Evolutionary conservation across 768 basidiomycete genomes (phyloP), one percentile per base, ranked within the genome.

Genomic region (Serendipita sp.): DNA sequence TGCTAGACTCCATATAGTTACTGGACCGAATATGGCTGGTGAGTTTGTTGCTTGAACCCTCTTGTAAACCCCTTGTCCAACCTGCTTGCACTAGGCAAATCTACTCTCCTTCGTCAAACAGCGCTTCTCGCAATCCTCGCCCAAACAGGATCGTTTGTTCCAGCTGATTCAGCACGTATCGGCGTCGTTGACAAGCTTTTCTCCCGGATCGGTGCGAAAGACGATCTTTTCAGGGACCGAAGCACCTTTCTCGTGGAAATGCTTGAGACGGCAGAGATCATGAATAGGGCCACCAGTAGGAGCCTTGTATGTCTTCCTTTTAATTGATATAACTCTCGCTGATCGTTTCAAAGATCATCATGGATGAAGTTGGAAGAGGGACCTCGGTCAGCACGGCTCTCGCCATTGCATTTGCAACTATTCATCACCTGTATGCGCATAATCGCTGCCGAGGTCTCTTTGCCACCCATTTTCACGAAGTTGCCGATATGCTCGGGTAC

Each of bases 221-320:
- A 99, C 68, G 94, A 99, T 69, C 74, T 99, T 30, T 96, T 90
- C 72, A 81, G 88, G 61, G 93, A 96, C 70, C 75, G 90, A 64
- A 94, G 90, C 68, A 98, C 95, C 0, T 99, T 97, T 72, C 96
- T 97, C 91, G 87, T 94, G n/a, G 91, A 94, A 74, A 93, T 93
- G 90, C 76, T 90, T 31, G 95, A 97, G 74, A 91, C 94, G 0
- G 86, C 91, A 0, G 86, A 92, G 50, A 97, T 99, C 64, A 78
- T 99, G 20, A 78, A 80, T 24, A 81, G 84, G 22, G 93, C 96
- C 2, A 96, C 93, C 5, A 73, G 81, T 1, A 80, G 77, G 62
- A 96, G 93, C 65, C 76, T 99, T 62, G 94, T 91, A 68, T 65
- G 83, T 74, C 13, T 51, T 33, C 17, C n/a, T n/a, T 22, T 28